Base-by-base conservation (phyloP, 257 asterid genomes). In the Capsicum baccatum region DNA sequence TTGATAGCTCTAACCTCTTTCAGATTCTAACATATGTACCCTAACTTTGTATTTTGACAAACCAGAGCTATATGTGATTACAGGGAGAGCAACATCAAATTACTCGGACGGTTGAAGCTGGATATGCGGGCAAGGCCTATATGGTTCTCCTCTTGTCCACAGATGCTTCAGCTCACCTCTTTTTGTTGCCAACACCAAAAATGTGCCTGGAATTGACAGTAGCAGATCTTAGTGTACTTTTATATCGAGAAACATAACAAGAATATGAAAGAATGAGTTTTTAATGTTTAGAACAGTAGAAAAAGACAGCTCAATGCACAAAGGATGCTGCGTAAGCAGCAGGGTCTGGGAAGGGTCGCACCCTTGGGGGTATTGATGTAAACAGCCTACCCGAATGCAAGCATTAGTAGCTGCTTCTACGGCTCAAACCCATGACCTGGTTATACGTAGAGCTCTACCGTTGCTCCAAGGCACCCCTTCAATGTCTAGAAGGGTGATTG, bases 121-220 rank as follows among this genome's bases (percentile, higher is more conserved):
- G 35, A 94, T 87, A 68, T 97, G 99, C 3, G 91, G 93, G 66
- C 99, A 97, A 52, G 89, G 90, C 62, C 96, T 88, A 67, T 91
- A 92, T 6, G 99, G 99, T 73, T 94, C 98, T 37, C 99, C 99
- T 82, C 88, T 91, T 13, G 91, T 89, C 99, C 99, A 97, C 8
- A 94, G 83, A 84, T 89, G 92, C 95, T 89, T 89, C 86, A 94
- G 84, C 21, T 94, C 97, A 21, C 99, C 99, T 86, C 94, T 93
- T 91, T 90, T 90, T 88, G 87, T 89, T 37, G 93, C 98, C 83
- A 94, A 69, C 3, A 90, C 50, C 83, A 97, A 88, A 88, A 95
- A 86, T 0, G 99, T 92, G 37, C 99, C 99, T 97, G 91, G 82
- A 6, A 58, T 84, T 6, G 11, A 56, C 69, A 52, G 63, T 7